Conservation (phyloP, 2,329 filamentous ascomycete species). For the Nigrospora oryzae region DNA sequence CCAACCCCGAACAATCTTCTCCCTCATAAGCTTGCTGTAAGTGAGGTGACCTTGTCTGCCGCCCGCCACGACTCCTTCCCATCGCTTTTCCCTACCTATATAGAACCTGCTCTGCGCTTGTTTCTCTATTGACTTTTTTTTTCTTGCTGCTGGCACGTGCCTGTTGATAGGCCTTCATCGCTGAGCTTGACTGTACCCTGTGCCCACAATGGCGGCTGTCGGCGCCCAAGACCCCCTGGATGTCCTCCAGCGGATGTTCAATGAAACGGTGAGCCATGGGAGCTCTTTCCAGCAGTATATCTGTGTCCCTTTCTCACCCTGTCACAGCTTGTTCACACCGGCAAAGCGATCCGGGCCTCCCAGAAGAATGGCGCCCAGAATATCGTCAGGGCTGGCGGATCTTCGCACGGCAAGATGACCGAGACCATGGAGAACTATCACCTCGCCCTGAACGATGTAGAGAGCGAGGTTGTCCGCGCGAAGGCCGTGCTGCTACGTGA, state of each 20-base stretch:
- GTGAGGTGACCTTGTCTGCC: too few species aligned
- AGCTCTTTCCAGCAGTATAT: too few species aligned
- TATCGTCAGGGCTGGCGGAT: slow-evolving; percentile 18
- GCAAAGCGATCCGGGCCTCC: slow-evolving; percentile 44
- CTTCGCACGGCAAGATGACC: slow-evolving; percentile 31
- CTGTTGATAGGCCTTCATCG: too few species aligned
- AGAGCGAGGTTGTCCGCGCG: slow-evolving; percentile 47
- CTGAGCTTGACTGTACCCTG: too few species aligned
- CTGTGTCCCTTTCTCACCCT: slow-evolving; percentile 4
- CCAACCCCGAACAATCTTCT: too few species aligned
- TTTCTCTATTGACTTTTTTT: too few species aligned
- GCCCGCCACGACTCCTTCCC: too few species aligned
- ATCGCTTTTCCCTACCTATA: too few species aligned
- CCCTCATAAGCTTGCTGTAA: too few species aligned
- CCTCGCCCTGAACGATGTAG: slow-evolving; percentile 45
- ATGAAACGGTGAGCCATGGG: slow-evolving; percentile 39
- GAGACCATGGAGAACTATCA: slow-evolving; percentile 42
- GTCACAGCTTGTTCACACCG: slow-evolving; percentile 47
- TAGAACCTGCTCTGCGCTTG: too few species aligned
- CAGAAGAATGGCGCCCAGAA: slow-evolving; percentile 35
- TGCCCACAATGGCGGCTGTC: slow-evolving; percentile 20
- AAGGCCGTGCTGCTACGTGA: slow-evolving; percentile 50
- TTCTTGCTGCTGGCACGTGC: too few species aligned
- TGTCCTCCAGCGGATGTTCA: slow-evolving; percentile 42
- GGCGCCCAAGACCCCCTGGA: slow-evolving; percentile 31